Evolutionary conservation across 768 basidiomycete species (phyloP), one percentile per base, ranked within the genome.

Genomic region (Panellus pusillus): DNA sequence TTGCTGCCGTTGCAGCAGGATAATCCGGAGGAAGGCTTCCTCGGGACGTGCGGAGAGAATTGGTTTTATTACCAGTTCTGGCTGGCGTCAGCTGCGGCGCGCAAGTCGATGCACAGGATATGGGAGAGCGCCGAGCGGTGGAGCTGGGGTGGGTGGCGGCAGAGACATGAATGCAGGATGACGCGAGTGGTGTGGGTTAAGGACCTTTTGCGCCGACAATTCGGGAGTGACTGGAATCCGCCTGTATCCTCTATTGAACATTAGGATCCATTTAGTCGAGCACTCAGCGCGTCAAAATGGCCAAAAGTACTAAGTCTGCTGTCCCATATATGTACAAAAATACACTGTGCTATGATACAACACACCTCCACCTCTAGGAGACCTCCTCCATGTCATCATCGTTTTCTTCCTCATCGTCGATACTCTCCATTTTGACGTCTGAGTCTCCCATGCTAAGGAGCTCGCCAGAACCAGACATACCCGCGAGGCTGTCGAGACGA

Each of bases 371-470:
- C 24, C 24, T 24, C 72, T 63, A 85, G 60, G 84, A 83, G 18
- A 87, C 77, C 61, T 88, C 85, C 65, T 89, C 87, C 86, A 89
- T 89, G 50, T 80, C 80, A 2, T 81, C 81, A 17, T 80, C 79
- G 1, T 80, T 78, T 14, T 83, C 81, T 18, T 85, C 81, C 1
- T 82, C 79, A 37, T 78, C 75, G 20, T 78, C 77, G 0, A 73
- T 76, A 7, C 73, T 78, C 29, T 84, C 84, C 81, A 73, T 81
- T 65, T 76, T 77, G 37, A 73, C 64, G 53, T 74, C 76, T 8
- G 61, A 63, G 38, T 50, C 50, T 27, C 51, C 62, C 11, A 57
- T 52, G 43, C 46, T 52, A 36, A 57, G 52, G 36, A 57, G 50
- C 43, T 62, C 46, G 19, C 67, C 59, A 59, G 72, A 74, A 2